Percentiles rank a stretch among this genome's conserved stretches.
These are phyloP conservation scores for Thymus quinquecostatus DNA, from an alignment of 257 asterid species.

Conservation along the genomic window DNA sequence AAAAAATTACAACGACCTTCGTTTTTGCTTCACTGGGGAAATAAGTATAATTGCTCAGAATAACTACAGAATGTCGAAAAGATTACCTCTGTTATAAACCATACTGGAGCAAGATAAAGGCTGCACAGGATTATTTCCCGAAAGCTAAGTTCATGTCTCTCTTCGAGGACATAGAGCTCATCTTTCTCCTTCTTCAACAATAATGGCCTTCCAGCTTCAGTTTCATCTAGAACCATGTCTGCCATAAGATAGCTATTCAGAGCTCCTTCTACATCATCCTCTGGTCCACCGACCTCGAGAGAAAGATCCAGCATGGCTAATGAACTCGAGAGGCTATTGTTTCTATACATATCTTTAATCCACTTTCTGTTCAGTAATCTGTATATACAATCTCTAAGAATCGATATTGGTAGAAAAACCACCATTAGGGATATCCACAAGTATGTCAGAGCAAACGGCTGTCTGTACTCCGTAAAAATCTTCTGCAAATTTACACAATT, in stretches of 20 bases:
- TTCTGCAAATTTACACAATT: constrained; percentile 48
- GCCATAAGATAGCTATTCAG: constrained; percentile 43
- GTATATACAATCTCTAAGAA: constrained; percentile 59
- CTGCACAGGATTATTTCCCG: constrained; percentile 51
- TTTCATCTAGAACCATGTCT: constrained; percentile 45
- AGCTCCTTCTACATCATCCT: constrained; percentile 42
- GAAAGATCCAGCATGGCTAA: constrained; percentile 42
- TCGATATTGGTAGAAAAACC: constrained; percentile 71
- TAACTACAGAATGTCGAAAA: constrained; percentile 13
- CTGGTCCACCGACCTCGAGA: constrained; percentile 36
- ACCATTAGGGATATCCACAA: constrained; percentile 79
- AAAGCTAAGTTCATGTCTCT: constrained; percentile 39
- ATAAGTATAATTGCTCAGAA: neutral
- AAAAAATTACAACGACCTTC: neutral
- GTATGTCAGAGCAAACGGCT: constrained; percentile 80
- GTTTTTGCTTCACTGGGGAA: neutral
- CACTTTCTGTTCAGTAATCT: constrained; percentile 37
- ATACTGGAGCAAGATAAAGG: constrained; percentile 71
- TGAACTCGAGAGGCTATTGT: constrained; percentile 35
- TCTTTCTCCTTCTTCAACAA: constrained; percentile 42
- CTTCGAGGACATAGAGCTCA: constrained; percentile 41
- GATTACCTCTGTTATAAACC: constrained; percentile 81
- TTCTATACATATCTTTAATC: constrained; percentile 31
- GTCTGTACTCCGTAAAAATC: constrained; percentile 69
- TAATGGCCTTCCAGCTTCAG: constrained; percentile 52